Evolutionary conservation across 2,329 filamentous ascomycete genomes (phyloP), one percentile per base, ranked within the genome.

Genomic region (Calonectria honghensis): DNA sequence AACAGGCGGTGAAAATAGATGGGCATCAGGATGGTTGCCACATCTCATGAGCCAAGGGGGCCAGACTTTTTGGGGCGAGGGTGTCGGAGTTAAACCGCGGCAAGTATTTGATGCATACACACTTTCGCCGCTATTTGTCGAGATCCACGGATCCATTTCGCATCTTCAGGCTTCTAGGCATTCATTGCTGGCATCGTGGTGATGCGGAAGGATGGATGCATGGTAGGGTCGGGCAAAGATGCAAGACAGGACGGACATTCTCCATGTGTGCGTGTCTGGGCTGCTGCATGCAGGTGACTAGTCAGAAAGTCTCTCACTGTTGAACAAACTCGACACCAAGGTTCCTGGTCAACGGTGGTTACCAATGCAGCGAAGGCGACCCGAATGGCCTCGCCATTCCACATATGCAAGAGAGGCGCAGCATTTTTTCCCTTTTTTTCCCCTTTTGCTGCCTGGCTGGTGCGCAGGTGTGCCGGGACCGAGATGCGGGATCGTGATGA

Each of bases 1-100:
- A 80, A 81, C 54, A 81, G 78, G 79, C 79, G 79, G 79, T 80
- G 79, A 80, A 80, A 80, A 81, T 63, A 63, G 35, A 77, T 75
- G 68, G 76, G 70, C 71, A 75, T 74, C 73, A 73, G 74, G 68
- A 64, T 45, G 70, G 52, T 70, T 65, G 73, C 67, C 73, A 71
- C 68, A 64, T 63, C 39, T 63, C n/a, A 41, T 59, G 57, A 65
- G 67, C n/a, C 39, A 29, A 65, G 50, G 51, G 73, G 68, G 70
- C 39, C 20, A 51, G 52, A 48, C 63, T 48, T 13, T 64, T 61
- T 39, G 73, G 64, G 51, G 65, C 45, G 70, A 73, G 65, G 64
- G 64, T 73, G 70, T 73, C 37, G 67, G 59, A 71, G 51, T 61
- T 68, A 71, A 66, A 73, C 66, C 64, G 67, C 65, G 66, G 66